Base-by-base conservation (phyloP, 768 basidiomycete species). In the Leccinum disarticulatum region DNA sequence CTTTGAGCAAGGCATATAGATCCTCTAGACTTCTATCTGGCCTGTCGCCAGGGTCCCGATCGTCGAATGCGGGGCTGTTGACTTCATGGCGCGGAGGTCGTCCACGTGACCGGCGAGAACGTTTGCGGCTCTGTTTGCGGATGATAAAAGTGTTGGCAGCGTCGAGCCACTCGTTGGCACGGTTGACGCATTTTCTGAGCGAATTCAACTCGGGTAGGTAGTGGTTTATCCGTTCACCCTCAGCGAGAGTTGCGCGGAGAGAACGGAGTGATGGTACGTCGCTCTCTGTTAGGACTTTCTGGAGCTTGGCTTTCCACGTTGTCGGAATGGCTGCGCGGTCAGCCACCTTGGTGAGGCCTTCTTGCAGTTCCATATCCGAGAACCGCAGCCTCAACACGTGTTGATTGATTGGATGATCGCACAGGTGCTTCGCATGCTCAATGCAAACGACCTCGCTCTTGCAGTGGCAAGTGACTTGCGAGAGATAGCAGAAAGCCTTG, bases 401-500 rank as follows among this genome's bases (percentile, higher is more conserved):
- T 59, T 86, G 80, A 69, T 73, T 77, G 71, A 72, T 79, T 14
- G 77, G 66, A 68, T 87, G 87, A 52, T 76, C 83, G 76, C 95
- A 98, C 17, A 96, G 81, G 22, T 87, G 78, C 36, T 88, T 80
- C 31, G 82, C 82, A 75, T 98, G 96, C 58, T 95, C 90, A 52
- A 91, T 83, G 72, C 97, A 99, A 13, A 87, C 85, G 35, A 96
- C 86, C 62, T 86, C 83, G 55, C 75, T 83, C 47, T 87, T 87
- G 80, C 93, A 95, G 33, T 78, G 77, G 71, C 93, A 95, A 58
- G 84, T 87, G 70, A 98, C 80, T 69, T 97, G 95, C 2, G 97
- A 95, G 46, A 99, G 85, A 73, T 97, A 98, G 75, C 91, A 95
- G 76, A 96, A 98, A 5, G 81, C 84, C 71, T 97, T 95, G 88